A percentile compares a stretch with the other conserved stretches of the same genome.
Conservation (phyloP, 2,329 filamentous ascomycete genomes). For the Cadophora sp. region DNA sequence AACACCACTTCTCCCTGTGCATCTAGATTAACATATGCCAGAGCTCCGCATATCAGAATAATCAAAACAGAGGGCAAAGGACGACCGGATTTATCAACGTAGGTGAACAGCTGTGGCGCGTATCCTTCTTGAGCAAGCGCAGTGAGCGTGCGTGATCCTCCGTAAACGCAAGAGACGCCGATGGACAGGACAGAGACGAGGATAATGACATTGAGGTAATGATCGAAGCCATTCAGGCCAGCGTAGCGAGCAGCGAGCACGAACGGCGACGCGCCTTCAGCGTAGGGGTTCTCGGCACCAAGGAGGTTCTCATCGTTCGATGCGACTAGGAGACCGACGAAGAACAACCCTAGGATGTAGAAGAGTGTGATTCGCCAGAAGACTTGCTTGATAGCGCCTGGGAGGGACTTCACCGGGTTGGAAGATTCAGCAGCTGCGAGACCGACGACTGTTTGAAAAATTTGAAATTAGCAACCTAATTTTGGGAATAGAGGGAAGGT, state of each 20-base stretch:
- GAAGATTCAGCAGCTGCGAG: constrained; percentile 77
- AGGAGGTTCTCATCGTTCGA: constrained; percentile 17
- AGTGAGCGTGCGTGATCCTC: constrained; percentile 21
- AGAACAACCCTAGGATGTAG: constrained; percentile 79
- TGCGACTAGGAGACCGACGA: constrained; percentile 20
- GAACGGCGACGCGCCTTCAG: constrained; percentile 17
- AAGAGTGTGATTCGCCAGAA: constrained; percentile 93
- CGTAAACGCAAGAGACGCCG: constrained; percentile 21
- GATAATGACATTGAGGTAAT: constrained; percentile 21
- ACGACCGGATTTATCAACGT: constrained; percentile 22
- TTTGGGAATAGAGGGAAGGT: neutral
- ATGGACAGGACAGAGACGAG: constrained; percentile 21
- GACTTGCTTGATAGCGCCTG: constrained; percentile 87
- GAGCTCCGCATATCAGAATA: constrained; percentile 5
- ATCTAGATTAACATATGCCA: constrained; percentile 17
- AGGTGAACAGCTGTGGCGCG: constrained; percentile 72
- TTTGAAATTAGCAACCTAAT: neutral
- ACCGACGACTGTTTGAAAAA: constrained; percentile 59
- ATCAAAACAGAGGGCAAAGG: constrained; percentile 17
- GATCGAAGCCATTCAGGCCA: constrained; percentile 17
- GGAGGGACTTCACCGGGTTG: constrained; percentile 79
- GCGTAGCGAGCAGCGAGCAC: constrained; percentile 21
- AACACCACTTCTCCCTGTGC: constrained; percentile 19
- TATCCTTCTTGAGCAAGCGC: constrained; percentile 41
- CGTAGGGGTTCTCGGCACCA: constrained; percentile 20